Percentiles rank a stretch among this genome's conserved stretches.
Evolutionary conservation across 495 filamentous ascomycete species (phyloP).

Genomic region (Podospora sp.): DNA sequence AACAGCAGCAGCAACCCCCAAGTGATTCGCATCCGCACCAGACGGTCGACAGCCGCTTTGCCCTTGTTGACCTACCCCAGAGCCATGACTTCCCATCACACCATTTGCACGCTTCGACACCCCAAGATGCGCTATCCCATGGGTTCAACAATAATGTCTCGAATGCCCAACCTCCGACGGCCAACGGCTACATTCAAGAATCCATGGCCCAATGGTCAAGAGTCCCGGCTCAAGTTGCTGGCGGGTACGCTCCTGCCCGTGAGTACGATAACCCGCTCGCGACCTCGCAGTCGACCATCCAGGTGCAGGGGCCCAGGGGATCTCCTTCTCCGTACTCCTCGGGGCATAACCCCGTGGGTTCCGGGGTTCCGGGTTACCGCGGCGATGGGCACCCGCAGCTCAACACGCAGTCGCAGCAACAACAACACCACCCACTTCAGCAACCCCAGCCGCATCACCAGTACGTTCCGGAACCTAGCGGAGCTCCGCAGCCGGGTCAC

Average conservation of each 20-base stretch:
- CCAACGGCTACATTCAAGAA: slow-evolving; percentile 26
- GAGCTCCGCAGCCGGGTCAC: slow-evolving; percentile 13
- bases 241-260: slow-evolving; percentile 21
- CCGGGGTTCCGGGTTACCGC: slow-evolving; percentile 22
- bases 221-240: slow-evolving; percentile 9
- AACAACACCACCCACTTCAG: not conserved
- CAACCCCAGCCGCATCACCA: slow-evolving; percentile 20
- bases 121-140: slow-evolving; percentile 23
- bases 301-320: slow-evolving; percentile 18
- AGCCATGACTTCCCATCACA: slow-evolving; percentile 22
- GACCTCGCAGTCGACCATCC: slow-evolving; percentile 15
- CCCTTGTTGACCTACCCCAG: slow-evolving; percentile 25
- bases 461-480: slow-evolving; percentile 18
- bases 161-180: slow-evolving; percentile 4
- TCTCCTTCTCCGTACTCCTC: slow-evolving; percentile 23
- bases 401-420: not conserved
- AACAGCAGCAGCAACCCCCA: slow-evolving; percentile 17
- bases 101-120: slow-evolving; percentile 20
- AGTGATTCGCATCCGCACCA: slow-evolving; percentile 19
- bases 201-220: slow-evolving; percentile 31
- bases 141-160: slow-evolving; percentile 21
- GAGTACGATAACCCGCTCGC: slow-evolving; percentile 33
- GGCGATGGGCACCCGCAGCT: slow-evolving; percentile 19
- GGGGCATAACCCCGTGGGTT: slow-evolving; percentile 11
- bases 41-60: slow-evolving; percentile 28